Evolutionary conservation across 371 early-diverging fungal genomes (phyloP), one percentile per base, ranked within the genome.

Genomic region (Encephalitozoon hellem): DNA sequence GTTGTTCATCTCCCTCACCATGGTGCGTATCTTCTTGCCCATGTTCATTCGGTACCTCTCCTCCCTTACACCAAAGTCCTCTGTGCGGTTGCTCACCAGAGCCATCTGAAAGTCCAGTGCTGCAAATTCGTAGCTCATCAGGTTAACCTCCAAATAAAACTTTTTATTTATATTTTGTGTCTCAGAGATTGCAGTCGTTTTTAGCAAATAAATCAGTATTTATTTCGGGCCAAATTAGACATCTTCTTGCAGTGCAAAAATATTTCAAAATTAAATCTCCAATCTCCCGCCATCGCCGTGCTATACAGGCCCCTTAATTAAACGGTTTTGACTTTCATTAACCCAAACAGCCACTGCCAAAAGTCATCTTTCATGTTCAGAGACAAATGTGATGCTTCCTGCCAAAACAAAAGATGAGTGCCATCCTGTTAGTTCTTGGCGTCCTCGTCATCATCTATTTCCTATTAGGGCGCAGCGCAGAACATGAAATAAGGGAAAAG

Each of bases 401-500:
- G 18, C 8, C 11, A 47, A 47, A 47, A 47, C 49, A 47, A 47
- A 47, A 21, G 21, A 47, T 47, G 49, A 4, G 3, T 3, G 49
- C 49, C 8, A 18, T 47, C 18, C 21, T 21, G 2, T 21, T 47
- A 5, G 2, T 47, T 2, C 8, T 47, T 18, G 49, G 4, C 4
- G 21, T 21, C 8, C 18, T 47, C 18, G 18, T 21, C 8, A 8
- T 21, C 8, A 21, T 21, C 1, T 47, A 47, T 21, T 47, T 47
- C 15, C 0, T 21, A 1, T 0, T 47, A 18, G 8, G 49, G 21
- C 21, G 3, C 49, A 1, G 49, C 51, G 39, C 34, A 49, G 38
- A 28, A 65, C 32, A 49, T 51, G 39, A 21, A 9, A 63, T 34
- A 72, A 72, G 21, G 39, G 72, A 59, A 21, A 84, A 79, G 42